Base-by-base conservation (phyloP, 495 filamentous ascomycete genomes). In the Daldinia decipiens region DNA sequence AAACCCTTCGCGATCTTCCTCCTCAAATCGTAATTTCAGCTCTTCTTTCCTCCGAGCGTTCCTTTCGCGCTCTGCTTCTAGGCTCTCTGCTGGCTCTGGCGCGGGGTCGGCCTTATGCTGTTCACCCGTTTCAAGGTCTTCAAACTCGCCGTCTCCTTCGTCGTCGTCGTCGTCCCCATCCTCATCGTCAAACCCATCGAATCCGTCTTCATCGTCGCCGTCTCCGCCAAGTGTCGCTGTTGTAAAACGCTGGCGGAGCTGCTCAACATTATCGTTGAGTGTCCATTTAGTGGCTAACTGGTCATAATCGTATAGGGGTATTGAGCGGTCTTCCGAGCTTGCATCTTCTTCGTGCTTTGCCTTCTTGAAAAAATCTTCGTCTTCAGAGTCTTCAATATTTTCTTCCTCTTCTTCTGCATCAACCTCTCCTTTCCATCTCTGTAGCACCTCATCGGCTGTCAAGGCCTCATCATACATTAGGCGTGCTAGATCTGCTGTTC, bases 21-120 rank as follows among this genome's bases (percentile, higher is more conserved):
- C 94, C 76, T 99, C 95, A 74, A 99, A 98, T 9, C 96, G 88
- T 12, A 97, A 86, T 70, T 93, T 94, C 39, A 99, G 84, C 76
- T 98, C 96, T 80, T 97, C 95, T 79, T 98, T 99, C 72, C 89
- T 87, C 59, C 90, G 87, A 0, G 95, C 95, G 73, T 98, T 99
- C 74, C 87, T 91, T 73, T 93, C 93, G 63, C 95, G 91, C 79
- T 99, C 95, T 3, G 89, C 91, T 76, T 93, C 92, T 27, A 96
- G 74, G 34, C 87, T 71, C 36, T 72, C 71, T 26, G 59, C 70
- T 21, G 78, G 74, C 45, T 81, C 77, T 2, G 75, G 76, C 45
- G 80, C 76, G 1, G 75, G 74, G 27, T 73, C 71, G 4, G 74
- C 50, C 17, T 82, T 83, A 31, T 85, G 76, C 24, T 86, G 82